phyloP scores from a whole-genome alignment of 306 rosid genomes.

The Vigna radiata region DNA sequence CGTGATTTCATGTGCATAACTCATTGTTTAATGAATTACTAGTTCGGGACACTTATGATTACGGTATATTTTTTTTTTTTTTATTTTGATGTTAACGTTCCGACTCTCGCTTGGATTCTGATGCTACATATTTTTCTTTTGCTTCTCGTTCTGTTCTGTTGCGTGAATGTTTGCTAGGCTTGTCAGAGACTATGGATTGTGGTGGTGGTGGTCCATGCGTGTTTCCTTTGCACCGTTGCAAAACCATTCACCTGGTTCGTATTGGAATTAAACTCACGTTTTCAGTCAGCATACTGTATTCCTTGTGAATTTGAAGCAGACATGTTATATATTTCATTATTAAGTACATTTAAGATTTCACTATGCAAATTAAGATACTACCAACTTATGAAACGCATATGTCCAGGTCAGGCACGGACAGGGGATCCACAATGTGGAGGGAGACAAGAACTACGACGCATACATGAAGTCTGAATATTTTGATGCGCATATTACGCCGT shows the following conservation, averaged over 20 bases:
- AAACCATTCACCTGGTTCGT: conserved; percentile 72
- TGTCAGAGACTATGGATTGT: conserved; percentile 55
- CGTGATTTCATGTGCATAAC: neutral
- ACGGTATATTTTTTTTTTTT: neutral
- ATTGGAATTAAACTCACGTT: conserved; percentile 25
- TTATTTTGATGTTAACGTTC: neutral
- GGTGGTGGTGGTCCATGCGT: conserved; percentile 54
- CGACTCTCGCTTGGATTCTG: neutral
- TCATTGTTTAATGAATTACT: neutral
- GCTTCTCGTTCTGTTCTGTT: neutral
- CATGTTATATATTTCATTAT: conserved; percentile 14
- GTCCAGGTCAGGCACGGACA: conserved; percentile 90
- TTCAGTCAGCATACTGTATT: conserved; percentile 37
- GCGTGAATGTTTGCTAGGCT: conserved; percentile 36
- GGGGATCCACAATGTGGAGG: conserved; percentile 85
- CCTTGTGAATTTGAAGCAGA: conserved; percentile 30
- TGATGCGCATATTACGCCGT: conserved; percentile 78
- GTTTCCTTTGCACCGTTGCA: conserved; percentile 61
- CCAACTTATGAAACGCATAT: conserved; percentile 27
- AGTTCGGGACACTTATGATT: neutral
- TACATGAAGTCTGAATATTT: conserved; percentile 67
- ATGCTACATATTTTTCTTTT: conserved; percentile 8
- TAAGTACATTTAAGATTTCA: conserved; percentile 24
- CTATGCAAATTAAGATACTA: conserved; percentile 33
- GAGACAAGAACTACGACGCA: conserved; percentile 62